A percentile compares a stretch with the other conserved stretches of the same genome.
These are phyloP conservation scores for Entelexis paramagnoliae DNA, from an alignment of 1,139 yeast genomes.

Conservation along the genomic window DNA sequence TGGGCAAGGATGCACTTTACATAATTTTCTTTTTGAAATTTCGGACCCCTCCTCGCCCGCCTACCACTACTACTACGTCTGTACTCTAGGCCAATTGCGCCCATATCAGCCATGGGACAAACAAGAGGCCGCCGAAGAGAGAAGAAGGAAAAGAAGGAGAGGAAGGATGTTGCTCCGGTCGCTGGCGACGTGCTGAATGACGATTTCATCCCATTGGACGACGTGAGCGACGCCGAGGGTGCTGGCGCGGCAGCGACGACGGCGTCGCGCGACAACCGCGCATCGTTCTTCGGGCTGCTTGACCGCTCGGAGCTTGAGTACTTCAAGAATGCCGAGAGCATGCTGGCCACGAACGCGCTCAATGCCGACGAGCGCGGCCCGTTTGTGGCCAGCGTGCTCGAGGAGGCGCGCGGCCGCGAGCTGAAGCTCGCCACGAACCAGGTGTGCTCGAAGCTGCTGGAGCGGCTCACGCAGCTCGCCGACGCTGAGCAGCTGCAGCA, in stretches of 20 bases:
- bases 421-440: conserved; percentile 87
- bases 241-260: background rate
- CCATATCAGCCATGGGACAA: conserved; percentile 16
- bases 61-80: too few species aligned
- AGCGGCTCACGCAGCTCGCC: conserved; percentile 64
- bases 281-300: conserved; percentile 72
- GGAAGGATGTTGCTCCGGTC: background rate
- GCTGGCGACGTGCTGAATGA: conserved; percentile 10
- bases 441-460: conserved; percentile 86
- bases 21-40: conserved; percentile 1
- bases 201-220: conserved; percentile 22
- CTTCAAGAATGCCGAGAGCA: conserved; percentile 84
- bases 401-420: conserved; percentile 84
- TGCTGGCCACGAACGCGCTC: conserved; percentile 71
- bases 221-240: conserved; percentile 5
- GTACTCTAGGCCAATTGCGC: background rate
- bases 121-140: conserved; percentile 22
- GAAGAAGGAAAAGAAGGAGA: conserved; percentile 12
- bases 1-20: background rate
- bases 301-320: conserved; percentile 78
- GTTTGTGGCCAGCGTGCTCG: conserved; percentile 66
- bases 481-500: conserved; percentile 49
- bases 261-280: conserved; percentile 26
- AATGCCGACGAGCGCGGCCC: conserved; percentile 60
- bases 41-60: too few species aligned